Base-by-base conservation (phyloP, 345 rosid species). In the Litchi chinensis region DNA sequence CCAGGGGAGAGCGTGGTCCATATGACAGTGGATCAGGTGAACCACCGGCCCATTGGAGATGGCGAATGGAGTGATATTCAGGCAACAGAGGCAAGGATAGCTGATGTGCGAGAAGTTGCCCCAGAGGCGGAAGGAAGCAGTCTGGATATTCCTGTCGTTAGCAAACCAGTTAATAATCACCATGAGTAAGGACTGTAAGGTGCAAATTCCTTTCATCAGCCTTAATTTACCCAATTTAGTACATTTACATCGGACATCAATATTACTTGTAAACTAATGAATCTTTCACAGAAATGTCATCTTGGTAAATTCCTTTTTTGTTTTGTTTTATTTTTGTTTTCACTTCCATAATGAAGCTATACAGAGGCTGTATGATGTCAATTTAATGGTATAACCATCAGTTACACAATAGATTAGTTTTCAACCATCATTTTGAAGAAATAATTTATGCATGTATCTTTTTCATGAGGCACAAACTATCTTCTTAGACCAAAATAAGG, bases 31-130 rank as follows among this genome's bases (percentile, higher is more conserved):
- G 90, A 93, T 64, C 89, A 91, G 80, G 87, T 80, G 10, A 89
- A 85, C 79, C 81, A 79, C 81, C 91, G 67, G 80, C 89, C 93
- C 10, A 85, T 88, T 60, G 91, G 84, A 64, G 97, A 94, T 22
- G 86, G 88, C 65, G 91, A 90, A 75, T 91, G 98, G 99, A 93
- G 87, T 59, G 97, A 93, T 82, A 92, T 96, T 82, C 97, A 88
- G 85, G 94, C 99, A 79, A 92, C 98, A 7, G 99, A 91, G 71
- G 83, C 94, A 28, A 87, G 89, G 71, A 87, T 92, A 73, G 85
- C 95, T 4, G 93, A 94, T 75, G 99, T 96, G 60, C 83, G 97
- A 84, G 98, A 92, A 86, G 81, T 91, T 70, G 83, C 90, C 21
- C 75, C 91, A 0, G 90, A 85, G 86, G 86, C 87, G n/a, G 96